Evolutionary conservation across 1,139 yeast species (phyloP).

Genomic region (Taphrina pruni): DNA sequence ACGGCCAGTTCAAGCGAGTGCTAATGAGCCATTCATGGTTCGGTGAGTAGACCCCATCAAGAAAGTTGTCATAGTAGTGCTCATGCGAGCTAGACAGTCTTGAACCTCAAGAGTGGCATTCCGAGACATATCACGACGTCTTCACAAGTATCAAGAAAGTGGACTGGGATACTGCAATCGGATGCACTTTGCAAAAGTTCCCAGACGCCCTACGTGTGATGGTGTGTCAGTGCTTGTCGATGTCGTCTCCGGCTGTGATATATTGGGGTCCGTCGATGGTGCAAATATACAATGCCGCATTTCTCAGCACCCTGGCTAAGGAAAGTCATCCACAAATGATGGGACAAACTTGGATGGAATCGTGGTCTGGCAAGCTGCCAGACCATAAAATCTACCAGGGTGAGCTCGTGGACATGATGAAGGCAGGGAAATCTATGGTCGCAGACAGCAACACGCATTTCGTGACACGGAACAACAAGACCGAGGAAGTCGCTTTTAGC

Average conservation of each 20-base stretch:
- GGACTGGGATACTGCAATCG: neutral
- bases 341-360: constrained; percentile 8
- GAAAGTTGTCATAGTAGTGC: neutral
- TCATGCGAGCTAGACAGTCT: constrained; percentile 6
- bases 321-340: constrained; percentile 16
- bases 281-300: constrained; percentile 19
- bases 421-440: constrained; percentile 4
- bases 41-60: neutral
- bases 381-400: neutral
- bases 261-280: constrained; percentile 11
- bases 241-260: constrained; percentile 1
- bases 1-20: neutral
- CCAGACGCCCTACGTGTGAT: constrained; percentile 12
- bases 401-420: neutral
- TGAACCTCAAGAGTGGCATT: constrained; percentile 24
- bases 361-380: neutral
- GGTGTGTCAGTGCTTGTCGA: constrained; percentile 14
- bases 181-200: neutral
- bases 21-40: neutral
- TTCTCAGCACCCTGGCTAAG: neutral
- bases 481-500: constrained; percentile 8
- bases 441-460: neutral
- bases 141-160: neutral
- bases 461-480: neutral
- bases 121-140: constrained; percentile 1